Evolutionary conservation across 2,329 filamentous ascomycete species (phyloP), one percentile per base, ranked within the genome.

Genomic region (Thermothelomyces thermophilus): DNA sequence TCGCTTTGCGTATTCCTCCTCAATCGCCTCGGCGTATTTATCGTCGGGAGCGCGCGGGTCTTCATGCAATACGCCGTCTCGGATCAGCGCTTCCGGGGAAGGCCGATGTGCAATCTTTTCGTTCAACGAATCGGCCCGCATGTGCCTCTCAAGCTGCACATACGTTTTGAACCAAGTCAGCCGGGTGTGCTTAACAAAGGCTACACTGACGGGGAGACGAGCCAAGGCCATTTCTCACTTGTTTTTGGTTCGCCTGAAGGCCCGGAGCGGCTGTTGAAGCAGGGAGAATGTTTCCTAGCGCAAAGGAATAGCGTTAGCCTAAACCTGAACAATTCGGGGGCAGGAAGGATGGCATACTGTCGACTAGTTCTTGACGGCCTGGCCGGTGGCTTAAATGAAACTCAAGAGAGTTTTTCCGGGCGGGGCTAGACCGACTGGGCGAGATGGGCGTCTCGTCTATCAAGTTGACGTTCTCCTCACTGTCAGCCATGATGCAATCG

Each of bases 51-150:
- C 72, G 50, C 80, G 75, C 2, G 80, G 80, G 59, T 86, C 82
- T 57, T 84, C 79, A 51, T 79, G 81, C 56, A 96, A 70, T 48
- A 96, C 87, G 5, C 90, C 90, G 59, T 86, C 82, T 62, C 86
- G 82, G 51, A 95, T 75, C 55, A 95, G 73, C 44, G 85, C 77
- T 58, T 90, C 87, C 10, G 87, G 85, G 31, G 79, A 75, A 1
- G 90, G 90, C 17, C 90, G 79, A 60, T 84, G 77, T 62, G 85
- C 79, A 55, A 96, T 82, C 67, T 90, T 90, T 63, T 94, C 89
- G 68, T 95, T 93, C 55, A 96, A 76, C 48, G 78, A 85, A 67
- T 95, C 87, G 52, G 83, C 86, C 13, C 86, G 80, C 90, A 96
- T 95, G 67, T 89, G 84, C 66, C 84, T 89, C 68, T 90, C 82